Base-by-base conservation (phyloP, 2,329 filamentous ascomycete genomes). In the Metarhizium sp. region DNA sequence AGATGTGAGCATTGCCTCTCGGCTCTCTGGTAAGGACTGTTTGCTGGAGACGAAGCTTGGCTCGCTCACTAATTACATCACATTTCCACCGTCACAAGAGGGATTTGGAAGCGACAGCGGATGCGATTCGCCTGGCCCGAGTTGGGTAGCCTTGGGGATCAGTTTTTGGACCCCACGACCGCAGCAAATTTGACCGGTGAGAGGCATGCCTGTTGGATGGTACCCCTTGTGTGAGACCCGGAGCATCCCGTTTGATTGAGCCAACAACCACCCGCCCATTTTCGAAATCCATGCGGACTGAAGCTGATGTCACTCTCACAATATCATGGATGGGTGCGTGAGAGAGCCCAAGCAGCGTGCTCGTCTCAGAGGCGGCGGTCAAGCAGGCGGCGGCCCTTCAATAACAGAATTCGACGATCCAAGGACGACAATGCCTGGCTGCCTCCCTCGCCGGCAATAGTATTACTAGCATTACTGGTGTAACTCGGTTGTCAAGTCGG, bases 91-190 rank as follows among this genome's bases (percentile, higher is more conserved):
- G 45, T 48, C 45, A 48, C 4, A 11, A 14, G 20, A 18, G 18
- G 14, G 13, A 48, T 48, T 14, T 45, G n/a, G n/a, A 16, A 20
- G n/a, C 5, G 10, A 34, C 32, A 11, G 10, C 32, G 32, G 32
- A 34, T 34, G 32, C 18, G 42, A 45, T 45, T 45, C 42, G 42
- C n/a, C n/a, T 10, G 42, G 5, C 6, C 18, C 6, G 42, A 20
- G n/a, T 45, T 25, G 18, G 42, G 42, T 25, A 18, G 10, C 42
- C 42, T 30, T 45, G 25, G 45, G 42, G 34, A 20, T 36, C 13
- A 34, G 34, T 47, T 49, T 20, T 54, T 42, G 48, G 55, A 57
- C 52, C 48, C 52, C 55, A 57, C 55, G 55, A 54, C 52, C 55
- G 51, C 55, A 48, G 51, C 38, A 40, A 40, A 13, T 40, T 16